phyloP scores from a whole-genome alignment of 73 alveolate species.

The Durusdinium trenchii region DNA sequence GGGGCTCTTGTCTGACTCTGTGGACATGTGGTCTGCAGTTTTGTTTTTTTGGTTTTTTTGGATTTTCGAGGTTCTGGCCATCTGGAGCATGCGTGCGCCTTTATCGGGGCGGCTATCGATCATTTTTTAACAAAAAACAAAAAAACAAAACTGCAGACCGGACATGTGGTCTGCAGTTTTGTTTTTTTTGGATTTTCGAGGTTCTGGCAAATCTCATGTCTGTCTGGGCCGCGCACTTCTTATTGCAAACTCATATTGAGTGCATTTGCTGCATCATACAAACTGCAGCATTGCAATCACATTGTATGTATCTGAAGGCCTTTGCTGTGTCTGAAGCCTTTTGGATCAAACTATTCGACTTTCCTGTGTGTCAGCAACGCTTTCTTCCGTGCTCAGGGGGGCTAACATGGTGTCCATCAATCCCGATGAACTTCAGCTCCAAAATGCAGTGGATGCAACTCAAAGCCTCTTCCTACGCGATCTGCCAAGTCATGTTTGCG shows the following conservation, averaged over 20 bases:
- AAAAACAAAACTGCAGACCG: background rate
- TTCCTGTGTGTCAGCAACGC: background rate
- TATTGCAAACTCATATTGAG: background rate
- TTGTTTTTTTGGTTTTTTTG: too few relatives aligned
- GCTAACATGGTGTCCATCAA: conserved; percentile 17
- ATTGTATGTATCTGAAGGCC: background rate
- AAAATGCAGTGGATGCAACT: conserved; percentile 26
- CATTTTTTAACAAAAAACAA: background rate
- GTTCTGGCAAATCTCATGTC: background rate
- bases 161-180: background rate
- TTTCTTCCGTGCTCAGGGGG: background rate
- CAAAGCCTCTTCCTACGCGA: conserved; percentile 16
- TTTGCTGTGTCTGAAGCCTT: background rate
- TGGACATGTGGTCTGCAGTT: too few relatives aligned
- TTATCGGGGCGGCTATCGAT: too few relatives aligned
- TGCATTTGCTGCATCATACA: too few relatives aligned
- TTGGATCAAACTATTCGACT: background rate
- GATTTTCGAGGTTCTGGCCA: too few relatives aligned
- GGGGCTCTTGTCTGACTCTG: too few relatives aligned
- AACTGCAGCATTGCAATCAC: too few relatives aligned
- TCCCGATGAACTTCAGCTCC: conserved; percentile 9
- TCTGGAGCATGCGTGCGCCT: too few relatives aligned
- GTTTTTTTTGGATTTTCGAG: background rate
- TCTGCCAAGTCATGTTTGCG: conserved; percentile 42
- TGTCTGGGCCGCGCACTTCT: background rate